Base-by-base conservation (phyloP, 2,329 filamentous ascomycete species). In the Aspergillus luchuensis region DNA sequence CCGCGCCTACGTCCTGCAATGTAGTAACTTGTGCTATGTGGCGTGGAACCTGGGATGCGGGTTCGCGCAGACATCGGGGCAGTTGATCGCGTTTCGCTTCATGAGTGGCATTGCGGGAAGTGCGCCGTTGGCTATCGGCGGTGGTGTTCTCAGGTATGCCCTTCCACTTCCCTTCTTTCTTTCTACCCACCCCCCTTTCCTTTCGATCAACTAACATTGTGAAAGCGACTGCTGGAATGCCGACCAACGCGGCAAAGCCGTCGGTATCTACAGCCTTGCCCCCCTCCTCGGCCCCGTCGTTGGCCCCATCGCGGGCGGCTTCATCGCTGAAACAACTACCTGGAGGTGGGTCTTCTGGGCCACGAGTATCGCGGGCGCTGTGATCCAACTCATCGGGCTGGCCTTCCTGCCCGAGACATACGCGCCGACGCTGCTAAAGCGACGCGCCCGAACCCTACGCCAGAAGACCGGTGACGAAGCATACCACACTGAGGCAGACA, bases 341-440 rank as follows among this genome's bases (percentile, higher is more conserved):
- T 45, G 41, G 41, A 11, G 41, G 19, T 45, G 41, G 41, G 41
- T 45, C 5, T 92, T 91, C 76, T 90, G 84, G 76, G 80, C 85
- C 0, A 88, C 86, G 0, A 85, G 85, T 0, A 87, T 90, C 57
- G 79, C 79, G 23, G 85, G 85, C 57, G 87, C 80, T 1, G 62
- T 84, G 8, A 82, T 91, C 45, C 87, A 90, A 69, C 60, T 81
- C 5, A 74, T 82, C 8, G 88, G 88, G 4, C 72, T 90, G 50
- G 82, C 87, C 69, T 82, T 87, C 63, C 79, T 87, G 1, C 80
- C 81, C 57, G 89, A 90, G 71, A 89, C 87, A 1, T 90, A 90
- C 71, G 83, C 82, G 0, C 86, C 87, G 0, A 84, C 84, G 13
- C 79, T 92, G 2, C 81, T 91, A 28, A 88, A 87, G 70, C 84